Percentiles rank a stretch among this genome's conserved stretches.
These are phyloP conservation scores for Mentha longifolia DNA, from an alignment of 257 asterid species.

Conservation along the genomic window DNA sequence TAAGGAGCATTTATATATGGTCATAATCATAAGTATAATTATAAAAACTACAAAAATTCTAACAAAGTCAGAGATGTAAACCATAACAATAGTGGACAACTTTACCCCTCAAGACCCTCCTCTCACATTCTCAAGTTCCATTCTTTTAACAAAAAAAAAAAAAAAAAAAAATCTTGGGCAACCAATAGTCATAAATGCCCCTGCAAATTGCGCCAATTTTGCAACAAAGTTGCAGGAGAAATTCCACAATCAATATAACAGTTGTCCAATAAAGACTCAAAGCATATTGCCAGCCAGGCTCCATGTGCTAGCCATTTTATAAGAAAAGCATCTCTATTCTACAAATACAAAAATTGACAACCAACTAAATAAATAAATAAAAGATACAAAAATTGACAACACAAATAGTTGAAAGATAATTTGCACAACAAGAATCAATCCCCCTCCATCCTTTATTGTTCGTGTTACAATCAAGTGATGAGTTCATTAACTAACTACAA, in stretches of 20 bases:
- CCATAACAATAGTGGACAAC: not conserved
- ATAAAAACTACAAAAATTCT: not conserved
- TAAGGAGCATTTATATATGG: no score
- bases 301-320: slow-evolving; percentile 30
- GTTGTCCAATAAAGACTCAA: not conserved
- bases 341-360: not conserved
- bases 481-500: slow-evolving; percentile 45
- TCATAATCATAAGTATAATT: not conserved
- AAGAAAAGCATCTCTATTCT: not conserved
- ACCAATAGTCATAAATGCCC: not conserved
- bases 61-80: not conserved
- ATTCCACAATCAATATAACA: not conserved
- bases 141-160: no score
- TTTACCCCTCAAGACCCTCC: not conserved
- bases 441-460: slow-evolving; percentile 29
- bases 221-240: not conserved
- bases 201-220: not conserved
- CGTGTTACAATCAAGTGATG: slow-evolving; percentile 37
- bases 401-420: not conserved
- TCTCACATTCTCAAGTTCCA: not conserved
- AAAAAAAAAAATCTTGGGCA: not conserved
- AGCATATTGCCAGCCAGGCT: slow-evolving; percentile 7
- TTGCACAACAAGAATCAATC: slow-evolving; percentile 22
- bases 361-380: no score
- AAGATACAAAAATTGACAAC: no score